Conservation (phyloP, 2,329 filamentous ascomycete species). For the Pseudogymnoascus sp. region DNA sequence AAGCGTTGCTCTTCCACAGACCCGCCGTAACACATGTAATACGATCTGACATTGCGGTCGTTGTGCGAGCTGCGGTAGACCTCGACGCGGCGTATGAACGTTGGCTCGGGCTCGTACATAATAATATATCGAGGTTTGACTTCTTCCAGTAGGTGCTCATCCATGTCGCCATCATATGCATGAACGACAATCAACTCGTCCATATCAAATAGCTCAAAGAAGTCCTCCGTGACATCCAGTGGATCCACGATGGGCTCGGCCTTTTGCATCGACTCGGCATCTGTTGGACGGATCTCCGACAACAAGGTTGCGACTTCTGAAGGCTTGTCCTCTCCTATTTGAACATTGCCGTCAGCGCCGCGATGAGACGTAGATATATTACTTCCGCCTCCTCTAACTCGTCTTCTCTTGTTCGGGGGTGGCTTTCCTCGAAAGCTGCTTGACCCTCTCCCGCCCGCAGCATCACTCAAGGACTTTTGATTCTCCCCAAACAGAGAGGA, state of each 20-base stretch:
- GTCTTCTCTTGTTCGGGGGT: slow-evolving; percentile 76
- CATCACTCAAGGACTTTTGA: slow-evolving; percentile 62
- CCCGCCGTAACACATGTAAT: slow-evolving; percentile 92
- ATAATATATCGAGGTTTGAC: slow-evolving; percentile 88
- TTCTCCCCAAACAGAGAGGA: slow-evolving; percentile 70
- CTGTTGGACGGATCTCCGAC: slow-evolving; percentile 73
- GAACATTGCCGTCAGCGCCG: slow-evolving; percentile 64
- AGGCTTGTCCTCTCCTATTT: slow-evolving; percentile 73
- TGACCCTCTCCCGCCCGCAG: slow-evolving; percentile 36
- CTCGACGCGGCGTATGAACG: slow-evolving; percentile 89
- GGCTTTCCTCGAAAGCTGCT: slow-evolving; percentile 46
- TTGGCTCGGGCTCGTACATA: slow-evolving; percentile 95
- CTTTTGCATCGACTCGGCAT: slow-evolving; percentile 67
- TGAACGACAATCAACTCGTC: slow-evolving; percentile 81
- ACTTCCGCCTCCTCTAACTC: slow-evolving; percentile 70
- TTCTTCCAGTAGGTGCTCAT: slow-evolving; percentile 94
- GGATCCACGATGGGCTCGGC: slow-evolving; percentile 69
- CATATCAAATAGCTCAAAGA: slow-evolving; percentile 87
- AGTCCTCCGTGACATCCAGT: slow-evolving; percentile 84
- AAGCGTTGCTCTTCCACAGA: slow-evolving; percentile 96
- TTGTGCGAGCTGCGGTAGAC: slow-evolving; percentile 93
- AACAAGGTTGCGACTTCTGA: slow-evolving; percentile 74
- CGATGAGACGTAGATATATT: slow-evolving; percentile 48
- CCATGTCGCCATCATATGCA: slow-evolving; percentile 89
- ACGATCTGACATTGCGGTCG: slow-evolving; percentile 80